Evolutionary conservation across 2,329 filamentous ascomycete species (phyloP), one percentile per base, ranked within the genome.

Genomic region (Pseudogymnoascus sp.): DNA sequence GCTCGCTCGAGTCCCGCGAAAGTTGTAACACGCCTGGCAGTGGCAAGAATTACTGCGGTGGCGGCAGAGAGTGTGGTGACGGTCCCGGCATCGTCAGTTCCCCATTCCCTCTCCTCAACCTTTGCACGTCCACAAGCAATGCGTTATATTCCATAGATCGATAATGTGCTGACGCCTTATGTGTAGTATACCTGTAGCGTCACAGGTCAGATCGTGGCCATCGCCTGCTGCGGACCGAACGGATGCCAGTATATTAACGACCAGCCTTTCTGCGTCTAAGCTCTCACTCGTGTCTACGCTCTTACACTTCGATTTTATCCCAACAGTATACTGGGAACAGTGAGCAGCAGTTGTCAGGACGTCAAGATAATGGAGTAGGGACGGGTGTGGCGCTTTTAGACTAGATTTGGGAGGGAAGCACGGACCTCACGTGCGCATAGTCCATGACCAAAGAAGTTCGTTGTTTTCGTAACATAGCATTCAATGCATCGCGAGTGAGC

Each of bases 191-290:
- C 45, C 4, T 52, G 45, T 5, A 52, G 45, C 7, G 4, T 26
- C 1, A 2, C 45, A 1, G 45, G 23, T 18, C 23, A 30, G 10
- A 30, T 52, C 8, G 45, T 52, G 18, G 45, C 45, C n/a, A 52
- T 52, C 45, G 45, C 45, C n/a, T 52, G 45, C 26, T 52, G 45
- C 15, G 45, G 45, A 9, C n/a, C 45, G 9, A 52, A 52, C n/a
- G 45, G 45, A 5, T 52, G 45, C 15, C 18, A 30, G 26, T 1
- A 1, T 10, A 18, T 52, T 7, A 52, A 52, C 13, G 23, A 9
- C 2, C 23, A 52, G 4, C 26, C n/a, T 30, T 52, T 18, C 45
- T 52, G 45, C 45, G 26, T 52, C n/a, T 52, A 18, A 30, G n/a
- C 45, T 52, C 1, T 4, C n/a, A 30, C 45, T 52, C 23, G 9